Evolutionary conservation across 352 stramenopile genomes (phyloP), one percentile per base, ranked within the genome.

Genomic region (Globisporangium echinulatum): DNA sequence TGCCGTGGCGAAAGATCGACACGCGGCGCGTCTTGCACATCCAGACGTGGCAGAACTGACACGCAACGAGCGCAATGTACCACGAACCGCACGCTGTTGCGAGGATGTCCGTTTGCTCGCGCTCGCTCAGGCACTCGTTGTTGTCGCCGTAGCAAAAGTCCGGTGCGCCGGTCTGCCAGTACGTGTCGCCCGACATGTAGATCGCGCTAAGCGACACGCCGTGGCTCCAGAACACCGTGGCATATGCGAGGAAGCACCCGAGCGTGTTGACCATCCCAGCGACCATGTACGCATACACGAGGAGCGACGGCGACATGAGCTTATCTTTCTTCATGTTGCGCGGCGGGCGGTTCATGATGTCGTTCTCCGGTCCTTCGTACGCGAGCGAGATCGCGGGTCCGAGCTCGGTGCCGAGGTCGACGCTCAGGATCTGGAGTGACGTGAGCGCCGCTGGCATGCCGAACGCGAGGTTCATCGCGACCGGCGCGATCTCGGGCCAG

Each of bases 361-460:
- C 82, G 8, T 64, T 66, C 56, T 92, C 83, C 0, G 81, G 57
- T 14, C 64, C 67, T 66, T 98, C 92, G 63, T 89, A 96, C 8
- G 88, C 89, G 39, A 97, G 79, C 3, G 88, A 95, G 51, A 98
- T 92, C 11, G 87, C 89, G 0, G 89, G 89, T 19, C 82, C 76
- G 9, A 97, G 85, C 61, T 98, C 92, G 0, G 87, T 97, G 11
- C 80, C 82, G 1, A 97, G 70, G 64, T 97, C 88, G 49, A 97
- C 91, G 49, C 69, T 80, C 37, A 97, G 68, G 55, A 97, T 96
- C 51, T 96, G 77, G 9, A 97, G 64, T n/a, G 90, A 90, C 1
- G 82, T 90, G 52, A 97, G 72, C 0, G 82, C 80, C 5, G 87
- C 58, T 0, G 89, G 90, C 54, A 91, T 87, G 0, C 82, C 77